These are phyloP conservation scores for Nakazawaea laoshanensis DNA, from an alignment of 805 yeast species.

Conservation along the genomic window DNA sequence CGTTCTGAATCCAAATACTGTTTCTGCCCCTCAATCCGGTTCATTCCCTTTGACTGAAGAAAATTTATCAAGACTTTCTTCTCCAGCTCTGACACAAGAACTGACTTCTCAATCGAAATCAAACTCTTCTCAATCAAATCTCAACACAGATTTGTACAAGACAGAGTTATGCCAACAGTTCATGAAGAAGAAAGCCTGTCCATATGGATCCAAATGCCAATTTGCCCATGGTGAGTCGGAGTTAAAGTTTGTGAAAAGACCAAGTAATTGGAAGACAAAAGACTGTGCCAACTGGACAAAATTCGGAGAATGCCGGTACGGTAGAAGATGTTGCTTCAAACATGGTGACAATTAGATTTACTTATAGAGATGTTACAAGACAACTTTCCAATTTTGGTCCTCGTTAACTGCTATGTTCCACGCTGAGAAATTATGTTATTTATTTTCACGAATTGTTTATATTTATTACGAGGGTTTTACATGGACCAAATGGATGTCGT, in stretches of 20 bases:
- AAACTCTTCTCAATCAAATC: slow-evolving; percentile 12
- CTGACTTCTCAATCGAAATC: slow-evolving; percentile 10
- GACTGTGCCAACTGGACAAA: slow-evolving; percentile 85
- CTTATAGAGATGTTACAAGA: neutral
- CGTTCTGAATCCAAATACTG: neutral
- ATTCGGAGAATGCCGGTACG: slow-evolving; percentile 78
- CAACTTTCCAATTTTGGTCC: too few species aligned
- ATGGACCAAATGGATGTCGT: too few species aligned
- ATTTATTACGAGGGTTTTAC: too few species aligned
- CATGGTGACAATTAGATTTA: slow-evolving; percentile 39
- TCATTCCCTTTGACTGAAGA: slow-evolving; percentile 26
- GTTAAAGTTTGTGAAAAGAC: slow-evolving; percentile 61
- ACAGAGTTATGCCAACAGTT: slow-evolving; percentile 85
- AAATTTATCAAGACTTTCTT: slow-evolving; percentile 24
- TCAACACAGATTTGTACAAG: slow-evolving; percentile 48
- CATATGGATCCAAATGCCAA: slow-evolving; percentile 87
- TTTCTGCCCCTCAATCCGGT: neutral
- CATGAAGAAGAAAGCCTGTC: slow-evolving; percentile 64
- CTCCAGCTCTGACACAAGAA: slow-evolving; percentile 13
- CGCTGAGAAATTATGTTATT: neutral
- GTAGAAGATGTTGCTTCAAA: slow-evolving; percentile 86
- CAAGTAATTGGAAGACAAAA: slow-evolving; percentile 84
- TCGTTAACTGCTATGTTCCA: neutral
- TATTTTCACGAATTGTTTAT: neutral
- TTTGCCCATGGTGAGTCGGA: slow-evolving; percentile 87